Percentiles rank a stretch among this genome's conserved stretches.
These are phyloP conservation scores for Marvania coccoides DNA, from an alignment of 139 green algal genomes.

Conservation along the genomic window DNA sequence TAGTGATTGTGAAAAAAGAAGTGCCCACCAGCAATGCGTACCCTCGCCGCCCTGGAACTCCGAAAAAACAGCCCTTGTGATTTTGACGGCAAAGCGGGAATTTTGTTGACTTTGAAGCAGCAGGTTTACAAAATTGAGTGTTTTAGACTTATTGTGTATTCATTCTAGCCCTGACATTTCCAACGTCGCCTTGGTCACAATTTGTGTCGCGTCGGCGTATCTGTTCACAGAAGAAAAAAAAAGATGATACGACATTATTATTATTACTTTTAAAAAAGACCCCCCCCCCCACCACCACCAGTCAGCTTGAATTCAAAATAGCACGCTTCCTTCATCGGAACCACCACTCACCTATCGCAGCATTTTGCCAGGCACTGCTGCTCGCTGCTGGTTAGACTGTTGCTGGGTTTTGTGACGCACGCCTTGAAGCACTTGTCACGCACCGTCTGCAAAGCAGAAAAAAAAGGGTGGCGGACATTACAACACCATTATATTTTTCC, in stretches of 20 bases:
- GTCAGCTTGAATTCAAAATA: too few relatives aligned
- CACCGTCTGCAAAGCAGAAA: conserved; percentile 64
- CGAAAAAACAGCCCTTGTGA: conserved; percentile 58
- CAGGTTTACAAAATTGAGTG: not conserved
- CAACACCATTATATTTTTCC: not conserved
- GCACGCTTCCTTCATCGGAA: conserved; percentile 2
- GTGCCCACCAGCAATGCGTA: conserved; percentile 44
- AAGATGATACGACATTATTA: not conserved
- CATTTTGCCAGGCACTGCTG: conserved; percentile 82
- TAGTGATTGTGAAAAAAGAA: conserved; percentile 51
- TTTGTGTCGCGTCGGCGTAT: conserved; percentile 26
- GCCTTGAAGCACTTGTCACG: conserved; percentile 92
- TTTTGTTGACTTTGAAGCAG: not conserved
- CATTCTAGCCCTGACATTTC: conserved; percentile 30
- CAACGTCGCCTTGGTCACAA: conserved; percentile 35
- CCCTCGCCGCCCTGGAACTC: conserved; percentile 51
- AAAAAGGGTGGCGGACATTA: not conserved
- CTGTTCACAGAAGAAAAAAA: not conserved
- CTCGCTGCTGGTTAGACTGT: conserved; percentile 79
- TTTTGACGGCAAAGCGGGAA: not conserved
- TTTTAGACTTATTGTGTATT: not conserved
- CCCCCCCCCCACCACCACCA: too few relatives aligned
- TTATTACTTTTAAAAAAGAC: not conserved
- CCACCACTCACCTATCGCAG: conserved; percentile 84
- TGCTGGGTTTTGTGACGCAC: conserved; percentile 80